phyloP scores from a whole-genome alignment of 1,284 basidiomycete species.

The Apiotrichum siamense region DNA sequence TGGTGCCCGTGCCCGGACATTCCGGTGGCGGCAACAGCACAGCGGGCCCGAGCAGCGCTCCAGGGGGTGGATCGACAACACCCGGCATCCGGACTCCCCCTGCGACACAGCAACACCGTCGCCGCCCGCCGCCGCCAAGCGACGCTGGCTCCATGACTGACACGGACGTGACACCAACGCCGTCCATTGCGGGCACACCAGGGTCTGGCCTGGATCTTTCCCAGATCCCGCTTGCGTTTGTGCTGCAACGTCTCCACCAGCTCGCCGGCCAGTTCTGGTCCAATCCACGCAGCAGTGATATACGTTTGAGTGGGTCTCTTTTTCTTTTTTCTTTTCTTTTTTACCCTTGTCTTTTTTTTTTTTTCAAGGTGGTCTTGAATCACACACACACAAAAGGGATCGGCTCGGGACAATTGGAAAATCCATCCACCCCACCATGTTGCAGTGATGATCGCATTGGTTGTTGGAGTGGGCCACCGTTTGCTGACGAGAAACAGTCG shows the following conservation, averaged over 20 bases:
- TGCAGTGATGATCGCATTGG: background rate
- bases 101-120: too few relatives aligned
- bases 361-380: background rate
- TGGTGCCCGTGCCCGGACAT: background rate
- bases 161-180: background rate
- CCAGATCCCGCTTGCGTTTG: conserved; percentile 32
- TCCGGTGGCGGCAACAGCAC: background rate
- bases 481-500: background rate
- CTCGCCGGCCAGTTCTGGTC: conserved; percentile 38
- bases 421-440: background rate
- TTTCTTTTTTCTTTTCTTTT: background rate
- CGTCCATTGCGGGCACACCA: background rate
- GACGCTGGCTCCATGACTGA: background rate
- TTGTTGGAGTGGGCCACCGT: background rate
- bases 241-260: conserved; percentile 34
- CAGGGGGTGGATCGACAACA: background rate
- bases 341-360: background rate
- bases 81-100: background rate
- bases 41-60: background rate
- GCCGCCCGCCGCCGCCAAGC: background rate
- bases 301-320: conserved; percentile 36
- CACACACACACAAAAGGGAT: background rate
- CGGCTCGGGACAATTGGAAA: background rate
- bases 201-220: conserved; percentile 10
- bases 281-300: conserved; percentile 33